Conservation (phyloP, 371 early-diverging fungal species). For the Syncephalastrum monosporum region DNA sequence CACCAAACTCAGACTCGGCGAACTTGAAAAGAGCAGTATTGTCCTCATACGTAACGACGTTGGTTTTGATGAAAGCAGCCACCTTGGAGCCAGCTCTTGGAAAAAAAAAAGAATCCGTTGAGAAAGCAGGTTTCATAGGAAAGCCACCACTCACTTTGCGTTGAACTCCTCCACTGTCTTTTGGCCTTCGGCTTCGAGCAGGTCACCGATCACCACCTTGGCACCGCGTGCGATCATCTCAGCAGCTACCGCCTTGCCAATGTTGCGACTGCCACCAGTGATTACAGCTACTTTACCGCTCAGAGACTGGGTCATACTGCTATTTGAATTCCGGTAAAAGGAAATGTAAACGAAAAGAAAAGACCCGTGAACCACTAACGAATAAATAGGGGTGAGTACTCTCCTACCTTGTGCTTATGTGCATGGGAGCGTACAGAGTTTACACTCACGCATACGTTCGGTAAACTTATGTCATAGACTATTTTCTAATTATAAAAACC, state of each 20-base stretch:
- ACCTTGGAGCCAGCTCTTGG: slow-evolving; percentile 29
- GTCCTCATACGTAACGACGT: slow-evolving; percentile 55
- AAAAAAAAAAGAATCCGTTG: too few species aligned
- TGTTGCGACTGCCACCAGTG: slow-evolving; percentile 65
- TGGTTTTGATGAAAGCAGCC: slow-evolving; percentile 51
- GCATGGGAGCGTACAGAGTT: too few species aligned
- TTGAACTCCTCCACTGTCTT: slow-evolving; percentile 38
- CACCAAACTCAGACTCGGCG: slow-evolving; percentile 55
- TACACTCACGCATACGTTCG: too few species aligned
- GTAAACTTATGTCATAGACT: too few species aligned
- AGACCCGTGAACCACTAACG: too few species aligned
- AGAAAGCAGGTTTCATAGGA: not conserved
- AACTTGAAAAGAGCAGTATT: slow-evolving; percentile 43
- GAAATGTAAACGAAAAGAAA: too few species aligned
- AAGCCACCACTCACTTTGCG: slow-evolving; percentile 15
- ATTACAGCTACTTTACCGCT: slow-evolving; percentile 62
- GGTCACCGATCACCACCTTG: slow-evolving; percentile 63
- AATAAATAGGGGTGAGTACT: too few species aligned
- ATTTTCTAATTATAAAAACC: too few species aligned
- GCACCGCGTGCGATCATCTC: slow-evolving; percentile 52
- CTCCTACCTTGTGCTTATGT: too few species aligned
- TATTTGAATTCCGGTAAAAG: too few species aligned
- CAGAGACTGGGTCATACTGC: slow-evolving; percentile 7
- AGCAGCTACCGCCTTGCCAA: slow-evolving; percentile 60
- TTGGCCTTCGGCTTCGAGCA: slow-evolving; percentile 46